Percentiles rank a stretch among this genome's conserved stretches.
These are phyloP conservation scores for Apiotrichum domesticum DNA, from an alignment of 1,284 basidiomycete species.

Conservation along the genomic window DNA sequence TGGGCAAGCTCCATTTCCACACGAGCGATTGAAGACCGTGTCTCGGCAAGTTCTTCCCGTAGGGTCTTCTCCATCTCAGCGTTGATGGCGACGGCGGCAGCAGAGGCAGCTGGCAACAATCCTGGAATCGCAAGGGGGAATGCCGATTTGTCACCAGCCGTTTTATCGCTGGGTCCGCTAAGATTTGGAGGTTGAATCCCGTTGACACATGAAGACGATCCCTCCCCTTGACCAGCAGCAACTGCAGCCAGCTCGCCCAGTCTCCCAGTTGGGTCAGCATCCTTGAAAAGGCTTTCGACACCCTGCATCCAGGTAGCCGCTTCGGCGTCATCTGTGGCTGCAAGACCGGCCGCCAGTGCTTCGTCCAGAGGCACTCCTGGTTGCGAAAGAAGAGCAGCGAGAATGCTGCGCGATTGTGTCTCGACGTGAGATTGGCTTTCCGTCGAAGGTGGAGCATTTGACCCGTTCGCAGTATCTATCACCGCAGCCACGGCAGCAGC, in stretches of 20 bases:
- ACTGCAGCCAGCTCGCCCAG: slow-evolving; percentile 40
- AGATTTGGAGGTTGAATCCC: background rate
- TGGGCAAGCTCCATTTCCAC: slow-evolving; percentile 25
- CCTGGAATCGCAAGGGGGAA: background rate
- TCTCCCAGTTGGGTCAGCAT: slow-evolving; percentile 30
- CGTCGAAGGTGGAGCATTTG: background rate
- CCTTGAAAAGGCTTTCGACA: slow-evolving; percentile 32
- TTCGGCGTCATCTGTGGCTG: slow-evolving; percentile 20
- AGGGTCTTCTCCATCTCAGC: slow-evolving; percentile 37
- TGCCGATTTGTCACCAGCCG: too few relatives aligned
- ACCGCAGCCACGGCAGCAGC: background rate
- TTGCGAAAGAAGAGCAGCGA: slow-evolving; percentile 33
- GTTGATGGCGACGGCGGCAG: slow-evolving; percentile 30
- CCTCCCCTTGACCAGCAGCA: slow-evolving; percentile 26
- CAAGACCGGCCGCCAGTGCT: slow-evolving; percentile 21
- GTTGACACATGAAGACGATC: background rate
- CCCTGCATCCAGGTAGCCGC: slow-evolving; percentile 33
- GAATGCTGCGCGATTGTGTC: slow-evolving; percentile 33
- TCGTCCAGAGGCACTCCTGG: slow-evolving; percentile 14
- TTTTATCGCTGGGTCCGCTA: too few relatives aligned
- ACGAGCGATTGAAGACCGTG: slow-evolving; percentile 27
- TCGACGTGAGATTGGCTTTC: slow-evolving; percentile 18
- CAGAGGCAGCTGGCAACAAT: slow-evolving; percentile 9
- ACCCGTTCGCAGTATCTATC: slow-evolving; percentile 4
- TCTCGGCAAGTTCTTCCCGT: slow-evolving; percentile 33